Conservation (phyloP, 495 filamentous ascomycete genomes). For the Aspergillus funiculosus region DNA sequence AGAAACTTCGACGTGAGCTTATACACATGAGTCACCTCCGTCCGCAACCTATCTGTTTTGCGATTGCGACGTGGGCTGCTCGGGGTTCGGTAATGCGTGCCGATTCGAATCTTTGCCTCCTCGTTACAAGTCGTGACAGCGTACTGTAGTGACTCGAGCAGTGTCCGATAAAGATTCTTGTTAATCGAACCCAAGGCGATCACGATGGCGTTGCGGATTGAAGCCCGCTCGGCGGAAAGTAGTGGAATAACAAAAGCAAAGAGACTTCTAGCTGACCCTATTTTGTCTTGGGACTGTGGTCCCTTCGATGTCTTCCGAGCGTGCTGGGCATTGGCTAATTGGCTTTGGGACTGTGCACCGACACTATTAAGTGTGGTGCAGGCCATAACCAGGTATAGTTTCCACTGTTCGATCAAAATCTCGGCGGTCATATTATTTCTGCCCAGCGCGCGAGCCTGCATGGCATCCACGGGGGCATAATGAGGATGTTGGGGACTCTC, state of each 20-base stretch:
- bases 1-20: conserved; percentile 90
- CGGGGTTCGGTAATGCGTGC: conserved; percentile 65
- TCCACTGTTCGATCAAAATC: conserved; percentile 94
- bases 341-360: conserved; percentile 58
- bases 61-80: conserved; percentile 71
- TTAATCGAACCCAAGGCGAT: conserved; percentile 90
- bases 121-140: conserved; percentile 76
- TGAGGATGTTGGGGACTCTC: conserved; percentile 61
- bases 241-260: conserved; percentile 89
- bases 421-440: conserved; percentile 73
- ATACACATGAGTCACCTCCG: conserved; percentile 93
- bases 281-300: conserved; percentile 66
- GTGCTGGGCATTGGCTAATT: conserved; percentile 64
- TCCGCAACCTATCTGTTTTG: conserved; percentile 77
- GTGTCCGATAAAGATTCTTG: conserved; percentile 85
- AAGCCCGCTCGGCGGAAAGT: conserved; percentile 65
- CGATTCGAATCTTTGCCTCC: conserved; percentile 78
- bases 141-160: conserved; percentile 84
- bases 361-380: conserved; percentile 90
- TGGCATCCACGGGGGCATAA: conserved; percentile 52
- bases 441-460: conserved; percentile 39
- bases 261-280: conserved; percentile 77
- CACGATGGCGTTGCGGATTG: conserved; percentile 86
- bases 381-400: conserved; percentile 94
- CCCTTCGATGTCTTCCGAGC: conserved; percentile 77